These are phyloP conservation scores for Gaeumannomyces sp. DNA, from an alignment of 2,329 filamentous ascomycete genomes.

Conservation along the genomic window DNA sequence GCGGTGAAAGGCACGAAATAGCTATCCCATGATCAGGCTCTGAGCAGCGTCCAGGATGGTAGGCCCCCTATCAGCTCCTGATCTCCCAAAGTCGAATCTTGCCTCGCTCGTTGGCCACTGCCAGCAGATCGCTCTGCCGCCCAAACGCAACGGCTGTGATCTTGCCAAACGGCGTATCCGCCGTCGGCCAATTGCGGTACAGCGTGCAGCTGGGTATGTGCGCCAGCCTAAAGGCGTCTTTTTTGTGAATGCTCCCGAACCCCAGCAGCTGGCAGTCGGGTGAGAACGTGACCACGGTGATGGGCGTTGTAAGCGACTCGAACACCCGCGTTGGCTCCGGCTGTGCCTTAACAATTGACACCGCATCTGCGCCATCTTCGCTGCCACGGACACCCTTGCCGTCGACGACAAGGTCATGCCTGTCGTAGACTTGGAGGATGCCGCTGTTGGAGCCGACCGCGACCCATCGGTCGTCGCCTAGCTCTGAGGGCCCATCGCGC, in stretches of 20 bases:
- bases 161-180: conserved; percentile 78
- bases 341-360: conserved; percentile 49
- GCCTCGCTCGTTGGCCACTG: conserved; percentile 82
- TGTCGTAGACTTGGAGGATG: conserved; percentile 91
- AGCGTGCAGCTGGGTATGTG: conserved; percentile 90
- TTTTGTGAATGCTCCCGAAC: conserved; percentile 81
- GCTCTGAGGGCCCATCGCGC: conserved; percentile 43
- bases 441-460: conserved; percentile 81
- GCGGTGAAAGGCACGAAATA: background rate
- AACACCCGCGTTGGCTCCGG: conserved; percentile 69
- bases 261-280: conserved; percentile 85
- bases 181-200: conserved; percentile 95
- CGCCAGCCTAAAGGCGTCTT: conserved; percentile 78
- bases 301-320: conserved; percentile 82
- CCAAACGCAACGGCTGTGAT: conserved; percentile 70
- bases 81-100: conserved; percentile 92
- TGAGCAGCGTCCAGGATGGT: background rate
- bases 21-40: background rate
- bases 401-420: conserved; percentile 56
- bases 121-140: conserved; percentile 61
- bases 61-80: conserved; percentile 41
- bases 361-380: conserved; percentile 23
- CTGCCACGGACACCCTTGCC: conserved; percentile 25
- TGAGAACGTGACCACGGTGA: conserved; percentile 73
- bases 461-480: conserved; percentile 83